Evolutionary conservation across 495 filamentous ascomycete genomes (phyloP), one percentile per base, ranked within the genome.

Genomic region (Letharia columbiana): DNA sequence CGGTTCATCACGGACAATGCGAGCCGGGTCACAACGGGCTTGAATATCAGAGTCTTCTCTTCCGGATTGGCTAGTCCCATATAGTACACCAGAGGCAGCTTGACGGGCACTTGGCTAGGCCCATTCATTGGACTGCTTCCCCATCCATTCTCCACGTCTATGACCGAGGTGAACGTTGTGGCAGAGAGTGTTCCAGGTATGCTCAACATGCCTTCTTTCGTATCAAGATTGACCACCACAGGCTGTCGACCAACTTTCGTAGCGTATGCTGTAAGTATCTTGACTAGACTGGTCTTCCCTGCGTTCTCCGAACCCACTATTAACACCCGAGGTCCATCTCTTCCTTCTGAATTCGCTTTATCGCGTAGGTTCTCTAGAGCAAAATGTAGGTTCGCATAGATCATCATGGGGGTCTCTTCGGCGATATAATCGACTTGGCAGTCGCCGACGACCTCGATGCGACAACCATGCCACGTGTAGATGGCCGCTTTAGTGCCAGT

Each of bases 71-170:
- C 80, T 63, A 90, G 79, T 13, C 92, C 92, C 75, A 91, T 92
- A 70, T 90, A 90, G 71, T 96, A 97, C n/a, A 92, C 90, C 63
- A 98, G 76, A 28, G 95, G 95, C 69, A 94, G 77, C 77, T 96
- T 98, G 35, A 96, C 90, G 2, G 94, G 91, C 20, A 94, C 84
- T 17, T 86, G 83, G 67, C 87, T 94, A 10, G 95, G 92, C 4
- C 92, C 93, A 65, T 87, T 93, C 69, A 91, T 96, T 1, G 94
- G 92, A 72, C 89, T 92, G 72, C 81, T 91, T 47, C 95, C 95
- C 84, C 91, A 96, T 5, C 92, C 92, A 62, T 94, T 89, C 71
- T 91, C 90, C 2, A 96, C 83, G 73, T 97, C 92, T 72, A 99
- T 83, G 72, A 96, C 86, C 0, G 87, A 88, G 1, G 86, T 86